A percentile compares a stretch with the other conserved stretches of the same genome.
These are phyloP conservation scores for Platismatia glauca DNA, from an alignment of 495 filamentous ascomycete genomes.

Conservation along the genomic window DNA sequence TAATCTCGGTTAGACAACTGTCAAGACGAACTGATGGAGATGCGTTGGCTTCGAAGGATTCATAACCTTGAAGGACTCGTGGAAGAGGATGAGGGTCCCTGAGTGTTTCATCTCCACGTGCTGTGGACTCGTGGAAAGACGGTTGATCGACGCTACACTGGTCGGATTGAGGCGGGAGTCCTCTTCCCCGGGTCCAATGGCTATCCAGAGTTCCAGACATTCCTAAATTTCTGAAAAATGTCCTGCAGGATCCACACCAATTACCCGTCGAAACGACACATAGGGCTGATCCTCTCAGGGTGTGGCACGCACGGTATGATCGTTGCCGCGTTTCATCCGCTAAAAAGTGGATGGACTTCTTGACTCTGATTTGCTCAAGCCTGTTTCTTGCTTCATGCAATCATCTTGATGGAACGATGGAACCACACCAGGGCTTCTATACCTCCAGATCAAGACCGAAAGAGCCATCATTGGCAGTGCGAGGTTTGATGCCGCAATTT, in stretches of 20 bases:
- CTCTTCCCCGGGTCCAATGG: neutral
- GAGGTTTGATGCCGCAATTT: neutral
- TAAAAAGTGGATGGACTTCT: neutral
- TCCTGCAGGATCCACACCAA: slow-evolving; percentile 10
- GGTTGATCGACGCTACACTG: slow-evolving; percentile 6
- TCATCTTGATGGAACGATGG: neutral
- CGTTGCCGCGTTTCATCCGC: slow-evolving; percentile 9
- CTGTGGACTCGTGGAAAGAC: slow-evolving; percentile 6
- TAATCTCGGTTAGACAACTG: neutral
- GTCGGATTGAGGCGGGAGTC: slow-evolving; percentile 9
- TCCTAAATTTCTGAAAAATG: slow-evolving; percentile 6
- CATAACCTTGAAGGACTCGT: slow-evolving; percentile 8
- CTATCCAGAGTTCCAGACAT: neutral
- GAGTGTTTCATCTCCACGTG: slow-evolving; percentile 17
- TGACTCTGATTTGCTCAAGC: slow-evolving; percentile 12
- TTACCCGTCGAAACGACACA: slow-evolving; percentile 8
- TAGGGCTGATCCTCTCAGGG: slow-evolving; percentile 9
- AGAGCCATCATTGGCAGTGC: neutral
- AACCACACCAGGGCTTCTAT: neutral
- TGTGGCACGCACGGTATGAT: slow-evolving; percentile 11
- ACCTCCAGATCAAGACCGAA: neutral
- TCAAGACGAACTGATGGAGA: neutral
- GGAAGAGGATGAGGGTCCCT: neutral
- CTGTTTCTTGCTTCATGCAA: neutral
- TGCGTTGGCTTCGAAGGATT: neutral